A percentile compares a stretch with the other conserved stretches of the same genome.
Conservation (phyloP, 306 rosid species). For the Leucaena leucocephala region DNA sequence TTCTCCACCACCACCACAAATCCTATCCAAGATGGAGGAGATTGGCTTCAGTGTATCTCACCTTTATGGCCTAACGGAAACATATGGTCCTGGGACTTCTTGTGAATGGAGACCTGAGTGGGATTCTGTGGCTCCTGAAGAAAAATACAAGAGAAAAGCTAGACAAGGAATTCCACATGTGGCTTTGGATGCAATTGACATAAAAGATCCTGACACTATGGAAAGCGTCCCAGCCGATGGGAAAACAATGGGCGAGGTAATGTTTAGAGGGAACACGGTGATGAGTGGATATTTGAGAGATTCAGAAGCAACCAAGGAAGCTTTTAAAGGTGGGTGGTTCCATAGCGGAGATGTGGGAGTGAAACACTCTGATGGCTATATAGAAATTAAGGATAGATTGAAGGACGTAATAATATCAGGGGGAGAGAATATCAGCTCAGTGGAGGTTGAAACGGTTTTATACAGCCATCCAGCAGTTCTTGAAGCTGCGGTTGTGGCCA, state of each 20-base stretch:
- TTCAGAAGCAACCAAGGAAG: conserved; percentile 67
- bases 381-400: conserved; percentile 73
- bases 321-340: conserved; percentile 83
- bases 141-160: conserved; percentile 54
- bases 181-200: conserved; percentile 59
- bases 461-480: conserved; percentile 70
- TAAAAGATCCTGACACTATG: conserved; percentile 76
- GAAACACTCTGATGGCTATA: conserved; percentile 72
- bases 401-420: conserved; percentile 85
- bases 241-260: conserved; percentile 71
- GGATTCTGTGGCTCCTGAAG: conserved; percentile 56
- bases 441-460: conserved; percentile 78
- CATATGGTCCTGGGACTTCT: conserved; percentile 70
- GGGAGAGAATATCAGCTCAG: conserved; percentile 83
- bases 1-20: conserved; percentile 76
- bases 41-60: conserved; percentile 73
- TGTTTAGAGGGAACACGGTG: conserved; percentile 86
- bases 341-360: conserved; percentile 84
- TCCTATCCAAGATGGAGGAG: conserved; percentile 73
- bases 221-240: conserved; percentile 71
- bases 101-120: conserved; percentile 83
- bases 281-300: conserved; percentile 86
- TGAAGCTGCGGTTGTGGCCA: conserved; percentile 80
- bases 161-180: conserved; percentile 79
- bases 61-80: conserved; percentile 83